Evolutionary conservation across 2,329 filamentous ascomycete species (phyloP), one percentile per base, ranked within the genome.

Genomic region (Aspergillus fijiensis): DNA sequence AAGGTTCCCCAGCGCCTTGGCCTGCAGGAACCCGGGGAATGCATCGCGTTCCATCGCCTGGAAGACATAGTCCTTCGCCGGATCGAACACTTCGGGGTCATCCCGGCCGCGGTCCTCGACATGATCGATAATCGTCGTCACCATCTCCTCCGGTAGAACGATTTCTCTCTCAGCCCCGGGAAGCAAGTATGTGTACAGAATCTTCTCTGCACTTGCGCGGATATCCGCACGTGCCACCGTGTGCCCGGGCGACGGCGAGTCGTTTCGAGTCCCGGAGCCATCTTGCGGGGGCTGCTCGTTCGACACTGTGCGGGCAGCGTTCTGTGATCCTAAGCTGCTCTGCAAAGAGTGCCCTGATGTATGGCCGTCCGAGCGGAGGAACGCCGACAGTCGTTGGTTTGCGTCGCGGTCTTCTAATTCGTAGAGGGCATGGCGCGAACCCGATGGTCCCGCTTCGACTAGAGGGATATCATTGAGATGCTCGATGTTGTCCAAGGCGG

Each of bases 31-130:
- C 1, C 94, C 94, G 0, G 96, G 95, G 74, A 96, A 99, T n/a
- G 96, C 95, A 79, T 99, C 95, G 58, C 96, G 87, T 79, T 99
- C 96, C 95, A 99, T 99, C 35, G 96, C 96, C 78, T 99, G 96
- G 77, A 98, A 99, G 63, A 98, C 95, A 74, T 98, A 99, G 79
- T 99, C 95, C 81, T 99, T 99, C 57, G 95, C 95, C 21, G 91
- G 88, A 74, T 98, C 95, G 70, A 99, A 99, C 12, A 99, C 90
- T 76, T 99, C 95, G 0, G 95, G 95, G 73, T 99, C 95, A 70
- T 98, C 95, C 68, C 95, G 88, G 50, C 92, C 91, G 65, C 92
- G 88, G 67, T 94, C 89, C 77, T 99, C 95, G 64, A 99, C 96
- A 14, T 91, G 86, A 21, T 88, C 84, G 45, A 92, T 96, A 61